Base-by-base conservation (phyloP, 2,329 filamentous ascomycete species). In the Ophiocordyceps robertsii region DNA sequence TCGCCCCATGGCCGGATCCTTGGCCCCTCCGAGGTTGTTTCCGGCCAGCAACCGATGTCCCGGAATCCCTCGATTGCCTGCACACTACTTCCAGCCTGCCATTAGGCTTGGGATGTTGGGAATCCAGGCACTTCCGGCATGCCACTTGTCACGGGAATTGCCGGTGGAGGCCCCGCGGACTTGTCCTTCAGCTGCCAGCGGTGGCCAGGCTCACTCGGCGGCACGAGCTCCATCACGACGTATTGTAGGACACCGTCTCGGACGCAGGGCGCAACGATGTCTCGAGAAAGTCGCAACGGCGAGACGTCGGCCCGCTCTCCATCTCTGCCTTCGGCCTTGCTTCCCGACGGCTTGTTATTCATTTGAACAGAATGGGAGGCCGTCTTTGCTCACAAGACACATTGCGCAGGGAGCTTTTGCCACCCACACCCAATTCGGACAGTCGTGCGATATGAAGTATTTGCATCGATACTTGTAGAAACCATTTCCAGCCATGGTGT, bases 381-480 rank as follows among this genome's bases (percentile, higher is more conserved):
- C 27, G 9, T 30, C 17, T 38, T 37, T 32, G 58, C 69, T 59
- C 59, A 73, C 70, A 47, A 69, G 59, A 53, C 71, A 75, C 47
- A 57, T 60, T 42, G 68, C 59, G 53, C 71, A 75, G 11, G 68
- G 59, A 31, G 66, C 60, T 42, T 69, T 66, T 42, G 72, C 69
- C 16, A 73, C 64, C 57, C 69, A 73, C 11, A 74, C 70, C 71
- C 70, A 75, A 49, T 74, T 68, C 6, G 59, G 63, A 49, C 70
- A 73, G 47, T 72, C 66, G 51, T 70, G 62, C 29, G 67, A 64
- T 44, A 65, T 65, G 49, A 69, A 73, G 60, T 73, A 70, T 56
- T 72, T 74, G 65, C 71, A 75, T 36, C 67, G 64, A 55, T 70
- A 74, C 58, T 68, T 72, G 53, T 72, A 73, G 46, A 65, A 70